These are phyloP conservation scores for Ramalina intermedia DNA, from an alignment of 495 filamentous ascomycete species.

Conservation along the genomic window DNA sequence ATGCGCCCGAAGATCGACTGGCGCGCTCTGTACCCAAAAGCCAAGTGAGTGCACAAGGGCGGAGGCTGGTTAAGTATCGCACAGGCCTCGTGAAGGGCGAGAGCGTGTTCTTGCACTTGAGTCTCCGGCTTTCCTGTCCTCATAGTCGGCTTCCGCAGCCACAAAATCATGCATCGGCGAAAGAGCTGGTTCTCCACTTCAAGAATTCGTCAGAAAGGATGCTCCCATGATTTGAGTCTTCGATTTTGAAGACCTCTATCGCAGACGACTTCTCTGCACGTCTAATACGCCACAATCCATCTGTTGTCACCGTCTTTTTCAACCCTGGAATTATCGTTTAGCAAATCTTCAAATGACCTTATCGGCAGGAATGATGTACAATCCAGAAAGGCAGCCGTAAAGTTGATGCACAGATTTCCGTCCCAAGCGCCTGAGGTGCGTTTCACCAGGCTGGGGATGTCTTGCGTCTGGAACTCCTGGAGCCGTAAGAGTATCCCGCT, in stretches of 20 bases:
- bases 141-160: not conserved
- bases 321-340: constrained; percentile 35
- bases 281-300: constrained; percentile 74
- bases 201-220: constrained; percentile 68
- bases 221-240: constrained; percentile 57
- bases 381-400: constrained; percentile 59
- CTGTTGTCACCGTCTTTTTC: constrained; percentile 46
- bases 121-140: not conserved
- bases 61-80: not conserved
- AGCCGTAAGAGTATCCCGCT: constrained; percentile 55
- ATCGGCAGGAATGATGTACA: constrained; percentile 31
- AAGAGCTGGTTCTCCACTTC: constrained; percentile 42
- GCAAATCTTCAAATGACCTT: constrained; percentile 1
- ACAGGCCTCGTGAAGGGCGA: not conserved
- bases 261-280: constrained; percentile 35
- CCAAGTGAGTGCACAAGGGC: not conserved
- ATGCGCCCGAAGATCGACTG: constrained; percentile 16
- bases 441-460: constrained; percentile 60
- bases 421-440: constrained; percentile 57
- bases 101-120: not conserved
- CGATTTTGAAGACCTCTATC: constrained; percentile 59
- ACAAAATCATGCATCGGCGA: not conserved
- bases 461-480: constrained; percentile 63
- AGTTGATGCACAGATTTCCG: constrained; percentile 82
- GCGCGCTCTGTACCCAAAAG: constrained; percentile 8